These are phyloP conservation scores for Xerocomus nothofagi DNA, from an alignment of 1,284 basidiomycete genomes.

Conservation along the genomic window DNA sequence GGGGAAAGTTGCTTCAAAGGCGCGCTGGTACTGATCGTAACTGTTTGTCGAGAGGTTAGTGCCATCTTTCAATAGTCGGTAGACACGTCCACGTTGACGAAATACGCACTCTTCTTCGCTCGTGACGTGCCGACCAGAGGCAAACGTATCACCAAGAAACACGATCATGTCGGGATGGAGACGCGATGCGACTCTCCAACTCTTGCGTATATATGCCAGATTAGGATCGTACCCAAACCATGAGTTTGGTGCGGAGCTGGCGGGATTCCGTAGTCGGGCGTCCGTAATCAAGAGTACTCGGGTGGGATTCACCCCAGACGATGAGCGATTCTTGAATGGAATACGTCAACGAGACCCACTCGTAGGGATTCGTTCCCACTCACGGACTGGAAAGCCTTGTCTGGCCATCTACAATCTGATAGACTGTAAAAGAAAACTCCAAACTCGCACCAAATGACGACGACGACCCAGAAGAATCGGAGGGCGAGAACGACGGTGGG, in stretches of 20 bases:
- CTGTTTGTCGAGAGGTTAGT: slow-evolving; percentile 37
- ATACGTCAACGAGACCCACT: slow-evolving; percentile 7
- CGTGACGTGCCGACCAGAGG: slow-evolving; percentile 69
- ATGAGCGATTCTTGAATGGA: slow-evolving; percentile 14
- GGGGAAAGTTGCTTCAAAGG: slow-evolving; percentile 71
- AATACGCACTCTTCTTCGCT: slow-evolving; percentile 76
- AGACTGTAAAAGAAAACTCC: slow-evolving; percentile 55
- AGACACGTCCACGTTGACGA: slow-evolving; percentile 31
- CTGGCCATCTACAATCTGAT: slow-evolving; percentile 62
- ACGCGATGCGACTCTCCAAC: slow-evolving; percentile 68
- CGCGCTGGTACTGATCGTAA: slow-evolving; percentile 64
- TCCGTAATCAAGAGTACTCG: slow-evolving; percentile 81
- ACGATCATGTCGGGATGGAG: slow-evolving; percentile 72
- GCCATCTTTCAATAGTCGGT: not conserved
- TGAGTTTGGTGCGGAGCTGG: slow-evolving; percentile 52
- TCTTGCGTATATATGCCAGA: slow-evolving; percentile 78
- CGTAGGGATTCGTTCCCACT: slow-evolving; percentile 14
- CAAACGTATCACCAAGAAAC: slow-evolving; percentile 89
- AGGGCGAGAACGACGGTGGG: slow-evolving; percentile 34
- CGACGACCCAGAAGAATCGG: slow-evolving; percentile 54
- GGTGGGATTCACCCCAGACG: slow-evolving; percentile 37
- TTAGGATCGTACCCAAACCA: slow-evolving; percentile 38
- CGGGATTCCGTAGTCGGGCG: slow-evolving; percentile 74
- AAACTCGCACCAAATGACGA: slow-evolving; percentile 72
- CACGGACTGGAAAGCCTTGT: slow-evolving; percentile 34